phyloP scores from a whole-genome alignment of 2,329 filamentous ascomycete species.

The Cryphonectria japonica region DNA sequence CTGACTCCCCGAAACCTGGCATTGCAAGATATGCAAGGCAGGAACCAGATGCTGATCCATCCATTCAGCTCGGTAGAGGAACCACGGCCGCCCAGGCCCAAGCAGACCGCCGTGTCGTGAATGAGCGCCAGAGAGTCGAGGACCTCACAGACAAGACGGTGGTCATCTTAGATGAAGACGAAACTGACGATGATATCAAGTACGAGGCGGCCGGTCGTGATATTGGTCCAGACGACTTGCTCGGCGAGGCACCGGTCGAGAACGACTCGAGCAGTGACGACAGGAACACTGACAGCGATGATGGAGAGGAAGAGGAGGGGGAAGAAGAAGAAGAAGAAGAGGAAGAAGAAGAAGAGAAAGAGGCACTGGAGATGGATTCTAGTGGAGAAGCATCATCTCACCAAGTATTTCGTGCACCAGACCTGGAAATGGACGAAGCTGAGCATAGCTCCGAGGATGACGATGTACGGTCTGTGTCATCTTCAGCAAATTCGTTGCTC shows the following conservation, averaged over 20 bases:
- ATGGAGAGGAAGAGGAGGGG: not conserved
- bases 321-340: not conserved
- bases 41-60: not conserved
- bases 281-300: not conserved
- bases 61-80: not conserved
- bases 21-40: not conserved
- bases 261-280: constrained; percentile 18
- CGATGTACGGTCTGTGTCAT: constrained; percentile 10
- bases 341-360: not conserved
- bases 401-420: constrained; percentile 23
- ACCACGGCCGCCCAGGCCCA: not conserved
- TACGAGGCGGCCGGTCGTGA: constrained; percentile 20
- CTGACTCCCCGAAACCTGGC: not conserved
- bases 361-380: not conserved
- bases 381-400: constrained; percentile 5
- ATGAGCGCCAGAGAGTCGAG: not conserved
- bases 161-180: not conserved
- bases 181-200: constrained; percentile 23
- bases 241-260: constrained; percentile 5
- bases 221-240: not conserved
- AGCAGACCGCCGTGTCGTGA: not conserved
- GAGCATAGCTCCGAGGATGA: constrained; percentile 10
- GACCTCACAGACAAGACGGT: not conserved
- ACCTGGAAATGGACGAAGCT: constrained; percentile 14
- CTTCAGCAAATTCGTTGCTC: constrained; percentile 10